Conservation (phyloP, 2,329 filamentous ascomycete genomes). For the Metarhizium guizhouense region DNA sequence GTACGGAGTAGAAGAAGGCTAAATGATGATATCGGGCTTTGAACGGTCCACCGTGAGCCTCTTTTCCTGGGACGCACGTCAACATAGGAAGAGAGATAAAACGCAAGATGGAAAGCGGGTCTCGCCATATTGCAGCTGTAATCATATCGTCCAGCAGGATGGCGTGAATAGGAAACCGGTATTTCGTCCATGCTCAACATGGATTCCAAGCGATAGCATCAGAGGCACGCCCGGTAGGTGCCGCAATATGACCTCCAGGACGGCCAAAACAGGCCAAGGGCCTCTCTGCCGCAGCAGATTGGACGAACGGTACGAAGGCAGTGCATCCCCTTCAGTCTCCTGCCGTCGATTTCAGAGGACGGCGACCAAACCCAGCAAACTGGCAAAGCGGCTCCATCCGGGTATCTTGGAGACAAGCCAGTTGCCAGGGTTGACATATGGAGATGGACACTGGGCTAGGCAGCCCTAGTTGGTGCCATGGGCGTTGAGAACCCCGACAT, state of each 20-base stretch:
- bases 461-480: conserved; percentile 1
- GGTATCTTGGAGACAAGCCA: conserved; percentile 9
- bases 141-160: neutral
- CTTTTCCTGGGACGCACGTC: neutral
- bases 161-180: neutral
- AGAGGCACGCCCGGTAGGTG: neutral
- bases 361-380: conserved; percentile 2
- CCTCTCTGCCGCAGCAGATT: neutral
- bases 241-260: neutral
- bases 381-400: conserved; percentile 7
- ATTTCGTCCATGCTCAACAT: neutral
- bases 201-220: conserved; percentile 2
- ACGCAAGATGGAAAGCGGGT: neutral
- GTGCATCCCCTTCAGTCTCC: neutral
- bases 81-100: neutral
- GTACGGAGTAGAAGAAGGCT: neutral
- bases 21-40: neutral
- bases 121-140: neutral
- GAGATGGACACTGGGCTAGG: conserved; percentile 2
- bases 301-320: neutral
- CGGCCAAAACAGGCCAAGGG: neutral
- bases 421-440: conserved; percentile 1
- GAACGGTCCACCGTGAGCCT: neutral
- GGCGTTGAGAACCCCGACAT: conserved; percentile 11
- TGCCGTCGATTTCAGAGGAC: neutral